Evolutionary conservation across 768 basidiomycete genomes (phyloP), one percentile per base, ranked within the genome.

Genomic region (Boletus pseudopeckii): DNA sequence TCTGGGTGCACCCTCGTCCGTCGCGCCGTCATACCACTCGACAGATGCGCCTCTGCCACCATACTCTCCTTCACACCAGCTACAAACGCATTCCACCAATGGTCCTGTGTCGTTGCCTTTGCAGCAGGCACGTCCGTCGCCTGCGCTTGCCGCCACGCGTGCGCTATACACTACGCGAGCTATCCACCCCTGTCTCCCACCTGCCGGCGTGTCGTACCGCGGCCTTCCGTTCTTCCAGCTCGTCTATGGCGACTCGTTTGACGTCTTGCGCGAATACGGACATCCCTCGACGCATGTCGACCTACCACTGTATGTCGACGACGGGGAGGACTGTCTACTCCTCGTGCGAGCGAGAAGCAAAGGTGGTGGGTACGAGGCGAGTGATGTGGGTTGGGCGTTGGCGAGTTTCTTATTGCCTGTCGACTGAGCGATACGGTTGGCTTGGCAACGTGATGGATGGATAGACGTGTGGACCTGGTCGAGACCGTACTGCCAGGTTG

Each of bases 321-420:
- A 90, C 58, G 77, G 78, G 11, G 80, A 81, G 41, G 90, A 92
- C 60, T 91, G 90, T 71, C 71, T 92, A 56, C 71, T 92, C 49
- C 77, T 92, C 24, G 88, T 85, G 56, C 74, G 88, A 40, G 81
- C 86, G 66, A 54, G 44, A 11, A 41, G 50, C 36, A 67, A 64
- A 32, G 60, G 64, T 6, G 45, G 58, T 47, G 64, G 56, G 58
- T 58, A 60, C 37, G 62, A 67, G 4, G 43, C 56, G 5, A 79
- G 80, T 11, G 74, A 78, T 10, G 77, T 91, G 17, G 90, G 90
- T 0, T 92, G 90, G 90, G 85, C 85, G 4, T 67, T 92, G 56
- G 90, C 90, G 34, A 91, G 90, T 66, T 92, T 90, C 70, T 68
- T 92, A 66, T 76, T 85, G 26, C 87, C 87, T 9, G 62, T 84